phyloP scores from a whole-genome alignment of 2,329 filamentous ascomycete genomes.

The Trematosphaeria pertusa region DNA sequence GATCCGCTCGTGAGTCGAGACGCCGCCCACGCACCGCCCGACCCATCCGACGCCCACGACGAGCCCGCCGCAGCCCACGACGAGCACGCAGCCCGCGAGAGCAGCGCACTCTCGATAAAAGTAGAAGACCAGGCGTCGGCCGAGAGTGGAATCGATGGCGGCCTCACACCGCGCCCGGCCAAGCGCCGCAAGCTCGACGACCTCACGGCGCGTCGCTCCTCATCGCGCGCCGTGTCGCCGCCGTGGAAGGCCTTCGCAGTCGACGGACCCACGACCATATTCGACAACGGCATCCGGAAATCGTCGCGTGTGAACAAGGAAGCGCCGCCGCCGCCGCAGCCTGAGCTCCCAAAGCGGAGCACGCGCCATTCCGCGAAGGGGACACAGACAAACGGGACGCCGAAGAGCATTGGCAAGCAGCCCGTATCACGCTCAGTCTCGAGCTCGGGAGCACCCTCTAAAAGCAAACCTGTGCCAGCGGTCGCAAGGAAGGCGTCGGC shows the following conservation, averaged over 20 bases:
- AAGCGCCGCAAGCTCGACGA: conserved; percentile 69
- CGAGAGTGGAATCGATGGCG: conserved; percentile 29
- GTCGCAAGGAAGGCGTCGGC: conserved; percentile 31
- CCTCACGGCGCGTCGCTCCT: conserved; percentile 40
- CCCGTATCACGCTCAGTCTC: conserved; percentile 31
- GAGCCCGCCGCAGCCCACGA: conserved; percentile 24
- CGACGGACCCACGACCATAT: conserved; percentile 86
- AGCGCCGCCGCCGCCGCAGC: conserved; percentile 53
- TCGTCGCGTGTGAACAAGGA: conserved; percentile 64
- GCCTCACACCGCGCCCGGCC: conserved; percentile 43
- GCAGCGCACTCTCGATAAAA: conserved; percentile 38
- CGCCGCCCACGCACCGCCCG: conserved; percentile 34
- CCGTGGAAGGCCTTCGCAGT: conserved; percentile 90
- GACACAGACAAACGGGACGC: conserved; percentile 36
- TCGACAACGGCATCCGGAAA: conserved; percentile 67
- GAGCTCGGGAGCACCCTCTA: conserved; percentile 18
- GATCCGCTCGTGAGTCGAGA: conserved; percentile 40
- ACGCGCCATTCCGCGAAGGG: conserved; percentile 33
- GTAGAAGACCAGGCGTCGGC: conserved; percentile 26
- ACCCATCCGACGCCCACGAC: conserved; percentile 27
- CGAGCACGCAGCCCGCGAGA: conserved; percentile 16
- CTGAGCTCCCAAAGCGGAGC: conserved; percentile 51
- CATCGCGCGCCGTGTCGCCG: conserved; percentile 70
- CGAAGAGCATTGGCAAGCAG: conserved; percentile 28
- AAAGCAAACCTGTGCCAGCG: conserved; percentile 25